Evolutionary conservation across 148 eudicot genomes (phyloP).

Genomic region (Rhododendron molle): DNA sequence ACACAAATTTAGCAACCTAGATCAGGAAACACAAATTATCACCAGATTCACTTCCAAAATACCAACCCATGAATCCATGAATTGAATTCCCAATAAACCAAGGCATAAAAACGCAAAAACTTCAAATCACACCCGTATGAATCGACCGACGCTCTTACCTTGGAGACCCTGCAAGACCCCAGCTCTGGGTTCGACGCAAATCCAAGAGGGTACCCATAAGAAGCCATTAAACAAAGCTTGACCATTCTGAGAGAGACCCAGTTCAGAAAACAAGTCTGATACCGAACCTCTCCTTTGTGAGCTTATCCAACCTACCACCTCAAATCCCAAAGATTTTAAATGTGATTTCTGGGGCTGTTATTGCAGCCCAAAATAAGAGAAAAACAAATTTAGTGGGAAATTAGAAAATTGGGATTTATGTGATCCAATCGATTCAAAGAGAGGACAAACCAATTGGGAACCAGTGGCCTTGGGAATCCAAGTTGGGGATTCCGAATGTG

Average conservation of each 20-base stretch:
- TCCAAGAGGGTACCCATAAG: slow-evolving; percentile 41
- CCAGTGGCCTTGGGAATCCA: not conserved
- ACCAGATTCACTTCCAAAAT: not conserved
- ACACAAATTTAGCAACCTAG: not conserved
- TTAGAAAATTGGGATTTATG: not conserved
- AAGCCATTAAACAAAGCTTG: slow-evolving; percentile 38
- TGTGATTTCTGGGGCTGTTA: slow-evolving; percentile 1
- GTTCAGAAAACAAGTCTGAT: slow-evolving; percentile 26
- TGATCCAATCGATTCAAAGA: not conserved
- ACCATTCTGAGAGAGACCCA: slow-evolving; percentile 33
- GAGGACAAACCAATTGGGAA: not conserved
- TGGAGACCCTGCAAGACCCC: slow-evolving; percentile 19
- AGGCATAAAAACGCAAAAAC: not conserved
- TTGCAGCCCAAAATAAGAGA: not conserved
- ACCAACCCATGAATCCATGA: not conserved
- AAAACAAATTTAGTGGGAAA: not conserved
- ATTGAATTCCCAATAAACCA: not conserved
- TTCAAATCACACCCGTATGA: not conserved
- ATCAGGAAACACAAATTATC: not conserved
- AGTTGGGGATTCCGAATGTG: not conserved
- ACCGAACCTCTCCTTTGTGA: slow-evolving; percentile 1
- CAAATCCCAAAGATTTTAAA: not conserved
- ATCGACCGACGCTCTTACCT: slow-evolving; percentile 26
- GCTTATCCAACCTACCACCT: slow-evolving; percentile 9
- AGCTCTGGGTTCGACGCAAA: slow-evolving; percentile 32